These are phyloP conservation scores for Candida michaelii DNA, from an alignment of 805 yeast species.

Conservation along the genomic window DNA sequence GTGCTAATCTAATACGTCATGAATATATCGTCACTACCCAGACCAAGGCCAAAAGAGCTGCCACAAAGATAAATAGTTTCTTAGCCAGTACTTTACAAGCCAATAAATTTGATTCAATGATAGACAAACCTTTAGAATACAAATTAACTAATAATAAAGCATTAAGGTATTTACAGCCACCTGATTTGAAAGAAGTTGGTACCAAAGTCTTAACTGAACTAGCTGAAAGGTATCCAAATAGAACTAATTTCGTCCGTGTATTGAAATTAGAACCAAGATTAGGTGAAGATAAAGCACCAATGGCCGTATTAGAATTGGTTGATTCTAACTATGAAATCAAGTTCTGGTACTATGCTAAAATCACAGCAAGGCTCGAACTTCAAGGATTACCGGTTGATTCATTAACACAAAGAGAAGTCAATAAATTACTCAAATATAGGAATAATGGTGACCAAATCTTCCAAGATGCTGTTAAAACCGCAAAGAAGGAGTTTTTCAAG, in stretches of 20 bases:
- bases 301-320: constrained; percentile 83
- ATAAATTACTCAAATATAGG: constrained; percentile 47
- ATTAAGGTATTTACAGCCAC: constrained; percentile 49
- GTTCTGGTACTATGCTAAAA: constrained; percentile 75
- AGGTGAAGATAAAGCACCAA: constrained; percentile 85
- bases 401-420: constrained; percentile 55
- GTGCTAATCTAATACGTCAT: constrained; percentile 44
- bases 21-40: constrained; percentile 44
- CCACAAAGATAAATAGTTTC: constrained; percentile 39
- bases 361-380: constrained; percentile 75
- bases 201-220: constrained; percentile 70
- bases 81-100: constrained; percentile 31
- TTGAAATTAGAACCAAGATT: constrained; percentile 79
- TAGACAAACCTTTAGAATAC: constrained; percentile 14
- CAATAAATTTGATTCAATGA: constrained; percentile 19
- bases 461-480: constrained; percentile 58
- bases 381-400: constrained; percentile 54
- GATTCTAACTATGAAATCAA: constrained; percentile 66
- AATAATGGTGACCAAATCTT: constrained; percentile 55
- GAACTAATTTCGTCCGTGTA: constrained; percentile 80
- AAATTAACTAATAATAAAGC: constrained; percentile 18
- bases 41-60: constrained; percentile 46
- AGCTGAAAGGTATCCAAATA: constrained; percentile 57
- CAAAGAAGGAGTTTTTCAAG: constrained; percentile 37
- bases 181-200: constrained; percentile 34